Base-by-base conservation (phyloP, 1,284 basidiomycete species). In the Ustilago curta region DNA sequence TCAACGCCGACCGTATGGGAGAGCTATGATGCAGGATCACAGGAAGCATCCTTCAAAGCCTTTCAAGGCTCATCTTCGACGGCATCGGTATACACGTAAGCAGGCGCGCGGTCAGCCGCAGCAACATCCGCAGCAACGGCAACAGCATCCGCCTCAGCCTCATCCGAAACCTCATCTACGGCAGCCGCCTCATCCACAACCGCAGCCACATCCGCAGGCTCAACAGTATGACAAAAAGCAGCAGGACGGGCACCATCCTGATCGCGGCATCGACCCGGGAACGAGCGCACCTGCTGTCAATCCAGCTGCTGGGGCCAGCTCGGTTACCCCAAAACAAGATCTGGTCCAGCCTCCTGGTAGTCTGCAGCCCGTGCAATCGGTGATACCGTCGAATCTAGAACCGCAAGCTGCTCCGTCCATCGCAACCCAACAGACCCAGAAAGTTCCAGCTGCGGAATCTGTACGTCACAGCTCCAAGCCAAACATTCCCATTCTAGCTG, bases 401-500 rank as follows among this genome's bases (percentile, higher is more conserved):
- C 9, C 4, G 45, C 45, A 29, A 19, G 4, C 27, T n/a, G 25
- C 45, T n/a, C 45, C 45, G 5, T 14, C 8, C 8, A n/a, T 32
- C 37, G 35, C 45, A 31, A 14, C 35, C 19, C 19, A 16, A 19
- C 21, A n/a, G n/a, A 3, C 44, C 11, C 44, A 47, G 11, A 1
- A 25, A 5, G 6, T 21, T 1, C 27, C 35, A 2, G 31, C 37
- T 12, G 19, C 16, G 16, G 8, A 27, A 16, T 19, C 32, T 9
- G 18, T 31, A 9, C 18, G 9, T 11, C 19, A 23, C 6, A 29
- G 18, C 6, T 12, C 58, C 12, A 60, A 27, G 19, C 58, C 53
- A 1, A 67, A 23, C 35, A 44, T 49, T 18, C 21, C 49, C 16
- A 37, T 57, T 8, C 31, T 67, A 7, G 53, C 50, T 21, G 59